A percentile compares a stretch with the other conserved stretches of the same genome.
Conservation (phyloP, 306 rosid species). For the Acacia acuminata region DNA sequence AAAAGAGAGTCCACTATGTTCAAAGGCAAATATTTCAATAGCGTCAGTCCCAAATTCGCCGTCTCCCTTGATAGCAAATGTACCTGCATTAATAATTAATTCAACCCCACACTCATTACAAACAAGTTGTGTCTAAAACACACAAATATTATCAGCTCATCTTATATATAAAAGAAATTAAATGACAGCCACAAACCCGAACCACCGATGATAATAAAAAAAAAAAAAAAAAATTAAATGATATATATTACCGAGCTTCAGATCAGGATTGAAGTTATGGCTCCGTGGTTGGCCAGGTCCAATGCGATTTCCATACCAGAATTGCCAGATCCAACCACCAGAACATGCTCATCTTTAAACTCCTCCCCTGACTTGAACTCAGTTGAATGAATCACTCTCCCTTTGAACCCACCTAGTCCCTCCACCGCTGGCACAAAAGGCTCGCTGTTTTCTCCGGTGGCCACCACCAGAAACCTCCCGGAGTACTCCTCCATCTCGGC, state of each 20-base stretch:
- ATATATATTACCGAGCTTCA: slow-evolving; percentile 62
- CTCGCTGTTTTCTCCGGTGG: slow-evolving; percentile 56
- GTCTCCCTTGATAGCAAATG: slow-evolving; percentile 60
- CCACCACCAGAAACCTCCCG: slow-evolving; percentile 60
- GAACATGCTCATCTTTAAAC: slow-evolving; percentile 46
- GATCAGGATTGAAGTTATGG: slow-evolving; percentile 53
- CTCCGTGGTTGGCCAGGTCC: slow-evolving; percentile 59
- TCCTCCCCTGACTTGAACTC: slow-evolving; percentile 45
- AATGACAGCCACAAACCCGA: no score
- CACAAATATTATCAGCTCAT: not conserved
- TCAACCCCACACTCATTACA: not conserved
- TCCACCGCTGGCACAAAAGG: slow-evolving; percentile 52
- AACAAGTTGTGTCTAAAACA: not conserved
- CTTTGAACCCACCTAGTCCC: slow-evolving; percentile 51
- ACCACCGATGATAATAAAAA: no score
- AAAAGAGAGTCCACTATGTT: no score
- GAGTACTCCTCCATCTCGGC: slow-evolving; percentile 45
- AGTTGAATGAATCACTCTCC: slow-evolving; percentile 66
- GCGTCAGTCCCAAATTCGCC: slow-evolving; percentile 40
- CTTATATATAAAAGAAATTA: not conserved
- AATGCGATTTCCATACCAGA: slow-evolving; percentile 76
- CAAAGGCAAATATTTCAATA: slow-evolving; percentile 50
- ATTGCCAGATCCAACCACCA: slow-evolving; percentile 82
- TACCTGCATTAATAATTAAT: slow-evolving; percentile 42
- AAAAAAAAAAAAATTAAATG: no score